Conservation (phyloP, 805 yeast genomes). For the Starmerella etchellsii region DNA sequence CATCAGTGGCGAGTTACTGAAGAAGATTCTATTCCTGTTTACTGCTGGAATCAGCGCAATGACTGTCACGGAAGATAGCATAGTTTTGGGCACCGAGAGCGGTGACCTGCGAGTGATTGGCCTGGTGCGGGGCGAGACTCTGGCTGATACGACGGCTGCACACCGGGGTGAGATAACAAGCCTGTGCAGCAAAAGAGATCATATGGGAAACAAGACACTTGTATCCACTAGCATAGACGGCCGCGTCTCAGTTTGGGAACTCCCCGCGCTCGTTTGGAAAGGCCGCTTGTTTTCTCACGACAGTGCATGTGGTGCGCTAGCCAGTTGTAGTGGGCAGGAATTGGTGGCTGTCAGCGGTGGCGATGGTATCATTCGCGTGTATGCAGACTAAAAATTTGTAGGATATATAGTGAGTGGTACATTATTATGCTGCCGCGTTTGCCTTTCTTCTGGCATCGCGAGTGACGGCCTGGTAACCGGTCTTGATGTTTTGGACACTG, state of each 20-base stretch:
- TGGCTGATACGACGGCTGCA: conserved; percentile 19
- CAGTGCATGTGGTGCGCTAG: conserved; percentile 18
- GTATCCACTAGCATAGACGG: conserved; percentile 22
- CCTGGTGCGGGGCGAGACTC: conserved; percentile 15
- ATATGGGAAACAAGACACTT: background rate
- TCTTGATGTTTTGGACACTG: conserved; percentile 92
- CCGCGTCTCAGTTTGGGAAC: conserved; percentile 21
- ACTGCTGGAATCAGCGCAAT: conserved; percentile 10
- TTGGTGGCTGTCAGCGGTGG: conserved; percentile 18
- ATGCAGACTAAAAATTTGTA: no score
- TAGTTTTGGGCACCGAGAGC: conserved; percentile 15
- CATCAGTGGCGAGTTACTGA: conserved; percentile 15
- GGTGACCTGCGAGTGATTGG: conserved; percentile 19
- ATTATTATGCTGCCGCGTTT: conserved; percentile 8
- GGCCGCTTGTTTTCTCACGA: conserved; percentile 22
- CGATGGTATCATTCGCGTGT: conserved; percentile 20
- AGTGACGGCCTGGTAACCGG: conserved; percentile 91
- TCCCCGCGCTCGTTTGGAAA: conserved; percentile 19
- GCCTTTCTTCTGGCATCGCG: conserved; percentile 23
- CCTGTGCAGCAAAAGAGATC: conserved; percentile 1
- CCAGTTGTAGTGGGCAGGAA: conserved; percentile 7
- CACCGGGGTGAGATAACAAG: conserved; percentile 18
- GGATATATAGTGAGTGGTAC: background rate
- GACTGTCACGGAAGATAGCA: conserved; percentile 7
- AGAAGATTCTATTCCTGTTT: conserved; percentile 12